Evolutionary conservation across 257 asterid genomes (phyloP).

Genomic region (Nicotiana otophora): DNA sequence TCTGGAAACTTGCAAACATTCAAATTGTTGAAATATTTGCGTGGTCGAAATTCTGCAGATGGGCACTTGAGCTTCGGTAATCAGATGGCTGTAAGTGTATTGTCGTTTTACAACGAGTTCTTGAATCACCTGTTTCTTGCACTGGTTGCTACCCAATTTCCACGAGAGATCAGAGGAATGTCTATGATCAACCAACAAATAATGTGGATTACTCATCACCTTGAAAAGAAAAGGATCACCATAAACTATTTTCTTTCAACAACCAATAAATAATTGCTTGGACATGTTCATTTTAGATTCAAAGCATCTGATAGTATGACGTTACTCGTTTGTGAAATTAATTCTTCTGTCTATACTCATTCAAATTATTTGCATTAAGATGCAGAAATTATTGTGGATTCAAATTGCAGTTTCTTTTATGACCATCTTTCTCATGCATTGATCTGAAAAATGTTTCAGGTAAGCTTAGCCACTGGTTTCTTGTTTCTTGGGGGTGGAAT

Average conservation of each 20-base stretch:
- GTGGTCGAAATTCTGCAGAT: constrained; percentile 68
- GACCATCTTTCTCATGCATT: not conserved
- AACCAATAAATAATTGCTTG: not conserved
- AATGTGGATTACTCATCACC: not conserved
- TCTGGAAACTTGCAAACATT: constrained; percentile 91
- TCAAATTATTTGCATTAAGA: constrained; percentile 1
- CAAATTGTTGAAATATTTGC: constrained; percentile 79
- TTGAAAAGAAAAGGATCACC: not conserved
- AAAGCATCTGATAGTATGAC: not conserved
- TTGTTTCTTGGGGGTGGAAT: constrained; percentile 95
- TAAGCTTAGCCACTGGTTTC: constrained; percentile 89
- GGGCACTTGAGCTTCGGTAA: constrained; percentile 69
- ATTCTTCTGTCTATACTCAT: not conserved
- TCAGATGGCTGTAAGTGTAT: constrained; percentile 83
- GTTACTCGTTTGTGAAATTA: not conserved
- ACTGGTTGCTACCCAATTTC: not conserved
- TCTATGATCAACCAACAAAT: not conserved
- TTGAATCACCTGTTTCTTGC: not conserved
- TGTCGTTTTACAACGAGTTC: not conserved
- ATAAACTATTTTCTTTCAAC: not conserved
- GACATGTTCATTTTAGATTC: not conserved
- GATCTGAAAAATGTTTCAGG: constrained; percentile 34
- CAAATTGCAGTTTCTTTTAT: not conserved
- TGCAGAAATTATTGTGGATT: not conserved
- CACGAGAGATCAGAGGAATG: not conserved